Base-by-base conservation (phyloP, 768 basidiomycete species). In the Suillus subaureus region DNA sequence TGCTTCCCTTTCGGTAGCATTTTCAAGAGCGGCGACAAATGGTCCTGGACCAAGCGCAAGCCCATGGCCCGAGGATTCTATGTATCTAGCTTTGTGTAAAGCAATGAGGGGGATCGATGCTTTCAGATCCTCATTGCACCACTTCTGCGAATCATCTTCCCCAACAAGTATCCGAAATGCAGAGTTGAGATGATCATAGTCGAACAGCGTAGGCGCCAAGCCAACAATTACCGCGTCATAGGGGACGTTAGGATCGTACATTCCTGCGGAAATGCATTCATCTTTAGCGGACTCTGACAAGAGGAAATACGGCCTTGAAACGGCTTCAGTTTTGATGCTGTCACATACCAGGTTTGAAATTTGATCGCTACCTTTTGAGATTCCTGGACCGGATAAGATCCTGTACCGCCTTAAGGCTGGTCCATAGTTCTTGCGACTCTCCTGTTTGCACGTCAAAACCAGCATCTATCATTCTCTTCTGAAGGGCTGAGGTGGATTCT, bases 41-140 rank as follows among this genome's bases (percentile, higher is more conserved):
- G 90, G 88, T 0, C 91, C 90, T 0, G 89, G 88, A 2, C 91
- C 90, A 15, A 91, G 78, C 4, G 87, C 88, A 8, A 91, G 80
- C 0, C 76, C 75, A 0, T 81, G 84, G 37, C 84, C 81, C 6
- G 79, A 69, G 23, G 74, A 75, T 68, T 85, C 77, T 33, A 88
- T 73, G 74, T 84, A 89, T 62, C 81, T 82, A 3, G 85, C 82
- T 58, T 82, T 80, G 75, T 91, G 89, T 0, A 89, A 85, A 0
- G 86, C 87, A 35, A 91, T 84, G 61, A 91, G 78, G 5, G 78
- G 80, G 63, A 72, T 66, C 40, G 26, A 42, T 40, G 47, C 60
- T 35, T 52, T 43, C 18, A 52, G 18, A 47, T 65, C 16, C 37
- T 54, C 37, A 51, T 31, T 5, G 9, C 42, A 23, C 47, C 26